Evolutionary conservation across 768 basidiomycete genomes (phyloP), one percentile per base, ranked within the genome.

Genomic region (Lentinula sp.): DNA sequence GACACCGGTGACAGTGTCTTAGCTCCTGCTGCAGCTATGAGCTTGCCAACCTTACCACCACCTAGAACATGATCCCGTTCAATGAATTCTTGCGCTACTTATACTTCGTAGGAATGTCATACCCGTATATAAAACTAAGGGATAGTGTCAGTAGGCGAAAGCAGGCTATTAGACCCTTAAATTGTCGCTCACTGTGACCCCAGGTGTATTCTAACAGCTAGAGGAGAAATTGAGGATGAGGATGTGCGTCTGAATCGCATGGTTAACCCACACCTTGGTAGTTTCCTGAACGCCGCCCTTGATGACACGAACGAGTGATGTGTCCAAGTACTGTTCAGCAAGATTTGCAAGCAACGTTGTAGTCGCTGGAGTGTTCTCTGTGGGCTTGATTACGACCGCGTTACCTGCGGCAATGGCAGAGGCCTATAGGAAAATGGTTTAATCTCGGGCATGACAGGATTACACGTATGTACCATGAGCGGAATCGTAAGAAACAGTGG

Each of bases 391-490:
- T 4, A 88, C 72, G 3, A 82, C 83, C 0, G 88, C 77, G 65
- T 86, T 87, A 5, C 93, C 93, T 2, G 91, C 89, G 0, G 91
- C 87, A 43, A 95, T 81, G 1, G 93, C 93, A 7, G 74, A 73
- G 43, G 23, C 43, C 75, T 78, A 63, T 35, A 57, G 46, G 49
- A 48, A 46, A 34, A 32, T 18, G 32, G 37, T 4, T 23, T 34
- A 6, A 54, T 57, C 3, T 28, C 28, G 28, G 3, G 46, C 35
- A 50, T 11, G 9, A 7, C 23, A 11, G 39, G 9, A n/a, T 28
- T 28, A 8, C 64, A 18, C 9, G 28, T 45, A 70, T 81, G 21
- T 61, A 88, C 87, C 64, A 93, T 62, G 15, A 56, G 55, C 11
- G 88, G 87, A 0, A 77, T 74, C 0, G 79, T 70, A 56, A 88